Conservation (phyloP, 2,329 filamentous ascomycete species). For the Sporothrix mexicana region DNA sequence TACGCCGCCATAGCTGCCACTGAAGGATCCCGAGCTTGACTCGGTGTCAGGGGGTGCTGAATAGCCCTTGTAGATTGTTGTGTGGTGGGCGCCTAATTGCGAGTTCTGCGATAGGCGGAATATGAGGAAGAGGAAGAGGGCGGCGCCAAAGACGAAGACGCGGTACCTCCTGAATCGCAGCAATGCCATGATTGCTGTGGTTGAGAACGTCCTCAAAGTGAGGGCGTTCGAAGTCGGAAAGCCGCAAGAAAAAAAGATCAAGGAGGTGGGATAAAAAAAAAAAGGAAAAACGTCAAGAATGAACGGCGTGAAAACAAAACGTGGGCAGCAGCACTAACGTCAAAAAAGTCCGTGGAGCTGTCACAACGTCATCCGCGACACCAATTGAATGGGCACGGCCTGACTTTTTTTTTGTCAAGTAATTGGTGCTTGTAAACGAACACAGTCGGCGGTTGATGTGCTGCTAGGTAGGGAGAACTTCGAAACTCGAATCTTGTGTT, state of each 20-base stretch:
- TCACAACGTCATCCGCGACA: slow-evolving; percentile 18
- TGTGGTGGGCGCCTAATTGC: slow-evolving; percentile 41
- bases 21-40: background rate
- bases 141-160: slow-evolving; percentile 62
- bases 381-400: slow-evolving; percentile 21
- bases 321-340: background rate
- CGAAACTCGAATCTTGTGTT: slow-evolving; percentile 30
- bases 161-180: slow-evolving; percentile 66
- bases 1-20: slow-evolving; percentile 1
- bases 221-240: background rate
- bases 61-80: slow-evolving; percentile 37
- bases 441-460: slow-evolving; percentile 14
- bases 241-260: background rate
- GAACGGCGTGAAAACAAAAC: background rate
- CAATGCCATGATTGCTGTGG: slow-evolving; percentile 44
- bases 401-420: background rate
- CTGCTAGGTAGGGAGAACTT: slow-evolving; percentile 13
- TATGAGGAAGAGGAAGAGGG: slow-evolving; percentile 60
- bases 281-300: background rate
- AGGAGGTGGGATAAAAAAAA: slow-evolving; percentile 21
- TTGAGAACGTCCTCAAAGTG: background rate
- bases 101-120: slow-evolving; percentile 56
- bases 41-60: slow-evolving; percentile 23
- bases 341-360: background rate
- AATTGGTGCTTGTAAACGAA: background rate